Evolutionary conservation across 345 rosid genomes (phyloP).

Genomic region (Eucalyptus polyanthemos): DNA sequence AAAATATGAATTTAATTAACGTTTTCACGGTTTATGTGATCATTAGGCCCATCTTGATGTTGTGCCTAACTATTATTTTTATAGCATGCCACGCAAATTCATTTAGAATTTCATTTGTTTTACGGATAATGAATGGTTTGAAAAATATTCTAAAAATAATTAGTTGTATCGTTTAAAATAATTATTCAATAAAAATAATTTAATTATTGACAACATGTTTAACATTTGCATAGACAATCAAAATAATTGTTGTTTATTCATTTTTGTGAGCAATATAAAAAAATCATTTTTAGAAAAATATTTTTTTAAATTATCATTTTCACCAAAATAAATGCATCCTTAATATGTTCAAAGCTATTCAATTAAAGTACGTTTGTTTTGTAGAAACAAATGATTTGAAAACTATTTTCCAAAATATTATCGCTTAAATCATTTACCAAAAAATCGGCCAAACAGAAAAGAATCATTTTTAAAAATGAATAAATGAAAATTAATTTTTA

Average conservation of each 20-base stretch:
- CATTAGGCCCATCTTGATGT: not conserved
- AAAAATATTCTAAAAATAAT: not conserved
- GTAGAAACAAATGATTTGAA: fast-evolving
- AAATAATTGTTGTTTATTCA: too few species aligned
- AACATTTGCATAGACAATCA: too few species aligned
- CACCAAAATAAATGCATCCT: fast-evolving
- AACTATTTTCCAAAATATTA: fast-evolving
- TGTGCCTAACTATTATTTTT: not conserved
- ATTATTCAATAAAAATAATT: not conserved
- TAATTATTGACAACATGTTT: not conserved
- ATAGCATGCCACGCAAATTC: not conserved
- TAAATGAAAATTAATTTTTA: fast-evolving
- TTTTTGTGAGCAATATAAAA: too few species aligned
- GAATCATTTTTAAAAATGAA: not conserved
- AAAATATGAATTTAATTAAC: not conserved
- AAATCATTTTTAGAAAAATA: fast-evolving
- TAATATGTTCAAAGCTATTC: not conserved
- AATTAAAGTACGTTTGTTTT: fast-evolving
- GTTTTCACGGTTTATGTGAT: not conserved
- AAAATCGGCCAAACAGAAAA: fast-evolving
- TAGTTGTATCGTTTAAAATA: fast-evolving
- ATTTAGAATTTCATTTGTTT: not conserved
- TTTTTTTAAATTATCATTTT: too few species aligned
- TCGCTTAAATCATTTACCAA: not conserved
- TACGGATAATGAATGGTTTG: not conserved